Percentiles rank a stretch among this genome's conserved stretches.
These are phyloP conservation scores for Perkinsus marinus DNA, from an alignment of 169 alveolate genomes.

Conservation along the genomic window DNA sequence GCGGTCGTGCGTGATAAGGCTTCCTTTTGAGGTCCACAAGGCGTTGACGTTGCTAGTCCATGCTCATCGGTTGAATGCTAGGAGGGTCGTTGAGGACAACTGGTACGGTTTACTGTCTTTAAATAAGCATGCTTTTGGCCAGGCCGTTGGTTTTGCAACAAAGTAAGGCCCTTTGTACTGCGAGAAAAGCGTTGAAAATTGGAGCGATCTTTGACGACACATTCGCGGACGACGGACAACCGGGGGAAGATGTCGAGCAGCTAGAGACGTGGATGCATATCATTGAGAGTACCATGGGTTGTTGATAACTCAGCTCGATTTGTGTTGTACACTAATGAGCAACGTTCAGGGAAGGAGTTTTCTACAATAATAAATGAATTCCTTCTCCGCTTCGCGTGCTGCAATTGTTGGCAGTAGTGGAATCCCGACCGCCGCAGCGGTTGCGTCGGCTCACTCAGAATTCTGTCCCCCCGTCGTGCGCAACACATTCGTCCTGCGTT, in stretches of 20 bases:
- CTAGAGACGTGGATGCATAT: not conserved
- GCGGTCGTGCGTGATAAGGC: too few species aligned
- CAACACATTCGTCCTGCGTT: not conserved
- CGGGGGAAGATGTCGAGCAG: not conserved
- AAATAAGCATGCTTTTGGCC: not conserved
- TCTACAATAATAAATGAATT: not conserved
- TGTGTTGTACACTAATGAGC: not conserved
- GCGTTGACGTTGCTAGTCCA: too few species aligned
- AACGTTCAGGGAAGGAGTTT: not conserved
- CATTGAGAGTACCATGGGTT: not conserved
- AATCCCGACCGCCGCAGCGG: not conserved
- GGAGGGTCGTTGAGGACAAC: too few species aligned
- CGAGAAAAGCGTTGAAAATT: not conserved
- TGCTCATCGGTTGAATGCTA: too few species aligned
- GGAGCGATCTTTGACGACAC: not conserved
- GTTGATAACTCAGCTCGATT: not conserved
- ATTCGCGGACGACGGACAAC: not conserved
- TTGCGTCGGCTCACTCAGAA: not conserved
- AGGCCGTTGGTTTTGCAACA: not conserved
- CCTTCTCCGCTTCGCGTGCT: not conserved
- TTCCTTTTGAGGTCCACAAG: too few species aligned
- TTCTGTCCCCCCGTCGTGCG: not conserved
- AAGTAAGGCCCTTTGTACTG: not conserved
- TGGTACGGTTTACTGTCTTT: too few species aligned
- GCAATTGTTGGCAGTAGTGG: not conserved